Evolutionary conservation across 1,139 yeast genomes (phyloP).

Genomic region (Saccharomyces hybrid): DNA sequence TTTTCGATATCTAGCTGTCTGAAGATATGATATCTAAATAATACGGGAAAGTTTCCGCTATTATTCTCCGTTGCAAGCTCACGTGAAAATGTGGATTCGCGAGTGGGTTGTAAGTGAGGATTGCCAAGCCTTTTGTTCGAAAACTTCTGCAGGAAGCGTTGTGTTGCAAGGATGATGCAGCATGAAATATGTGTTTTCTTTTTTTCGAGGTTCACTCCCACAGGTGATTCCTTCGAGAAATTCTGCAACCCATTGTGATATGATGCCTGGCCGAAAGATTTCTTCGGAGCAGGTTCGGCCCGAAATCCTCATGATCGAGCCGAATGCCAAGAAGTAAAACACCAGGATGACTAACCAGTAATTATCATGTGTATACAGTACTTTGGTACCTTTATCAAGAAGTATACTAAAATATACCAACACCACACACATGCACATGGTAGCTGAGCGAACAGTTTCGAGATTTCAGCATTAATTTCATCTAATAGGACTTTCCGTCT

Average conservation of each 20-base stretch:
- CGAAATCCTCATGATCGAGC: neutral
- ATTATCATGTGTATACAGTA: neutral
- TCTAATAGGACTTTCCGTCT: neutral
- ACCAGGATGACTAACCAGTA: neutral
- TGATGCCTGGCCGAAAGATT: neutral
- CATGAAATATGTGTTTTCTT: neutral
- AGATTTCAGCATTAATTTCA: neutral
- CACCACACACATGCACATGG: neutral
- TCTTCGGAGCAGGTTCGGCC: neutral
- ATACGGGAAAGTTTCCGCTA: neutral
- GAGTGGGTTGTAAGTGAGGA: neutral
- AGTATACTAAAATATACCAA: neutral
- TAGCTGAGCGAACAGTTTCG: neutral
- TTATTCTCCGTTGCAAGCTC: neutral
- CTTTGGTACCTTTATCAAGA: neutral
- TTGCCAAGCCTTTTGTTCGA: neutral
- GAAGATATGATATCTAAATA: neutral
- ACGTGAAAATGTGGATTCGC: neutral
- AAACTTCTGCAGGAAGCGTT: neutral
- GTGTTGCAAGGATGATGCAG: neutral
- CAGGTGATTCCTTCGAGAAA: neutral
- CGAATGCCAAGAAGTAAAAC: neutral
- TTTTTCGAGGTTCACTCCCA: neutral
- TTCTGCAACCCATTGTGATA: neutral
- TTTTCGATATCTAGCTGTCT: neutral